phyloP scores from a whole-genome alignment of 306 rosid species.

The Nissolia schottii region DNA sequence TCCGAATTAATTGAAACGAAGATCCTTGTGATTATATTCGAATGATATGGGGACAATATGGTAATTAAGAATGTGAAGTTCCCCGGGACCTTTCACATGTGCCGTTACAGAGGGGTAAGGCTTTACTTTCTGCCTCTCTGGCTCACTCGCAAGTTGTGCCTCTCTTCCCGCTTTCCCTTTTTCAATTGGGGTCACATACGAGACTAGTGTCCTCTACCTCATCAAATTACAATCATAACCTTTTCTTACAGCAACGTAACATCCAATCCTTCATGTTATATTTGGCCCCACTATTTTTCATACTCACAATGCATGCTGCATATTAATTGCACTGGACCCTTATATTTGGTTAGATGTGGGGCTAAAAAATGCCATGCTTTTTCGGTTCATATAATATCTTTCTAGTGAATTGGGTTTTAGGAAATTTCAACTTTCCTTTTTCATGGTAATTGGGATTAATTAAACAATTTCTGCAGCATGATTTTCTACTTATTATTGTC shows the following conservation, averaged over 20 bases:
- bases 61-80: conserved; percentile 31
- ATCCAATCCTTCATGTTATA: background rate
- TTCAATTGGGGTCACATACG: conserved; percentile 29
- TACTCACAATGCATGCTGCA: background rate
- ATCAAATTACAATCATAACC: conserved; percentile 29
- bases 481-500: background rate
- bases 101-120: conserved; percentile 69
- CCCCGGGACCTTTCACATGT: conserved; percentile 71
- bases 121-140: conserved; percentile 49
- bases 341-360: background rate
- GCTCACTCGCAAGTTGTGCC: conserved; percentile 59
- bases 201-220: conserved; percentile 17
- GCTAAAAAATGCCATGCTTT: background rate
- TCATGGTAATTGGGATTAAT: background rate
- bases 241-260: conserved; percentile 11
- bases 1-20: background rate
- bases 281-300: conserved; percentile 10
- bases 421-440: background rate
- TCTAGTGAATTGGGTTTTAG: background rate
- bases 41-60: conserved; percentile 27
- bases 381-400: background rate
- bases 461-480: background rate
- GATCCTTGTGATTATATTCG: background rate
- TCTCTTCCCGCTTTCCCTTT: conserved; percentile 43
- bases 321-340: conserved; percentile 19